Percentiles rank a stretch among this genome's conserved stretches.
Conservation (phyloP, 2,329 filamentous ascomycete species). For the Claviceps cyperi region DNA sequence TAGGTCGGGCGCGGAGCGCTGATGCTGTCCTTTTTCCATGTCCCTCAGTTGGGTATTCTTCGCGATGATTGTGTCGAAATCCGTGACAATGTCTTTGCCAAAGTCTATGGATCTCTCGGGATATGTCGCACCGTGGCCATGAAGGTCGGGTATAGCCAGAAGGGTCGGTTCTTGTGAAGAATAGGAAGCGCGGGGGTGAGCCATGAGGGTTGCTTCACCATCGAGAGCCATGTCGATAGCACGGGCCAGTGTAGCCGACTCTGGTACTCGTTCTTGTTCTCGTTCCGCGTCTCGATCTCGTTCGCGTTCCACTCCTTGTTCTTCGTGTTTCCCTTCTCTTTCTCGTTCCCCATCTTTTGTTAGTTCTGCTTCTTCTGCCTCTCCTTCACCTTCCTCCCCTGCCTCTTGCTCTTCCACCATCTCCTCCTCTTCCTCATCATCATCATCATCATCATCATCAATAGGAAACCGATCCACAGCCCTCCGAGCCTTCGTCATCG, state of each 20-base stretch:
- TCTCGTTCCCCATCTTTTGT: no score
- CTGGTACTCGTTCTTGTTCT: neutral
- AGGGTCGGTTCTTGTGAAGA: neutral
- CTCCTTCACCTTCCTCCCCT: neutral
- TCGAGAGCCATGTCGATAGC: neutral
- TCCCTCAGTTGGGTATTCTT: neutral
- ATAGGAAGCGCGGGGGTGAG: neutral
- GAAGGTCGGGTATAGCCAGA: neutral
- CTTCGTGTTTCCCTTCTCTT: neutral
- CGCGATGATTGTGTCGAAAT: neutral
- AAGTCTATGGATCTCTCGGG: neutral
- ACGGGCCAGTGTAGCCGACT: neutral
- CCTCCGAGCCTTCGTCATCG: slow-evolving; percentile 16
- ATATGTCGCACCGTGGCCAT: neutral
- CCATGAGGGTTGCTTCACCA: neutral
- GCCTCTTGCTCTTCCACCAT: neutral
- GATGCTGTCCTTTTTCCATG: neutral
- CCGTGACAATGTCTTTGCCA: neutral
- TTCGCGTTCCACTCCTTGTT: neutral
- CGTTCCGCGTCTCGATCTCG: no score
- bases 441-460: slow-evolving; percentile 18
- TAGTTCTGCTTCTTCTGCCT: neutral
- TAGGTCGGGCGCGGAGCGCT: neutral
- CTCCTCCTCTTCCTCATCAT: neutral
- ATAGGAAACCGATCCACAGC: slow-evolving; percentile 19